phyloP scores from a whole-genome alignment of 768 basidiomycete species.

The Tylopilus plumbeoviolaceoides region DNA sequence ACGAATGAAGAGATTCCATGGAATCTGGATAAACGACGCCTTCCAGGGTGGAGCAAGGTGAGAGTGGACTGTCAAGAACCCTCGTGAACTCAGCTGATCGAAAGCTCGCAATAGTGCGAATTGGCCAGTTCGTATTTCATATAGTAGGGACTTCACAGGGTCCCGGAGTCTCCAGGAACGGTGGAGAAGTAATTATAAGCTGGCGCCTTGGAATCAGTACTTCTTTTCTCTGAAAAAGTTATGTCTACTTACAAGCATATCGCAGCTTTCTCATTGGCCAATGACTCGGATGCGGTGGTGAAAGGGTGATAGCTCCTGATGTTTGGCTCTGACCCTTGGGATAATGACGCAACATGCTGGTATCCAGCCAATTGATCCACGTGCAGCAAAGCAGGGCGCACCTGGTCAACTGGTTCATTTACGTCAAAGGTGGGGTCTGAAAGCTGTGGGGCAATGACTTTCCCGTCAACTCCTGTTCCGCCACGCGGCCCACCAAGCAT shows the following conservation, averaged over 20 bases:
- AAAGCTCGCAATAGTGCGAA: not conserved
- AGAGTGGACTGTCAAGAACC: not conserved
- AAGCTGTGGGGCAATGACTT: not conserved
- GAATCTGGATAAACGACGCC: not conserved
- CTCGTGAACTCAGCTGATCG: conserved; percentile 7
- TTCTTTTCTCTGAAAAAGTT: conserved; percentile 10
- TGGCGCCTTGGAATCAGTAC: conserved; percentile 1
- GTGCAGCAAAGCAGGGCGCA: not conserved
- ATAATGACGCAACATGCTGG: conserved; percentile 1
- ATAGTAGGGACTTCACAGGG: conserved; percentile 9
- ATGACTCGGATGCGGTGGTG: conserved; percentile 11
- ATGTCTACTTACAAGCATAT: conserved; percentile 10
- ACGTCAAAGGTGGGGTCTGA: not conserved
- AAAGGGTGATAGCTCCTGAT: not conserved
- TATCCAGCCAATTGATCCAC: not conserved
- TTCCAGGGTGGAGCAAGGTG: not conserved
- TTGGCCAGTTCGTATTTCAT: conserved; percentile 6
- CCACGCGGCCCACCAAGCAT: conserved; percentile 10
- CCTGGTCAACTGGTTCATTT: not conserved
- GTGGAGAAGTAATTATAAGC: not conserved
- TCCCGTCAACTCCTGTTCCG: conserved; percentile 7
- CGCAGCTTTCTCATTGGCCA: conserved; percentile 16
- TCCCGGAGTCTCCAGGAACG: conserved; percentile 15
- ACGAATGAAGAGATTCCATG: not conserved
- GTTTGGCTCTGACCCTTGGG: conserved; percentile 1